phyloP scores from a whole-genome alignment of 2,329 filamentous ascomycete species.

The Lecanicillium sp. region DNA sequence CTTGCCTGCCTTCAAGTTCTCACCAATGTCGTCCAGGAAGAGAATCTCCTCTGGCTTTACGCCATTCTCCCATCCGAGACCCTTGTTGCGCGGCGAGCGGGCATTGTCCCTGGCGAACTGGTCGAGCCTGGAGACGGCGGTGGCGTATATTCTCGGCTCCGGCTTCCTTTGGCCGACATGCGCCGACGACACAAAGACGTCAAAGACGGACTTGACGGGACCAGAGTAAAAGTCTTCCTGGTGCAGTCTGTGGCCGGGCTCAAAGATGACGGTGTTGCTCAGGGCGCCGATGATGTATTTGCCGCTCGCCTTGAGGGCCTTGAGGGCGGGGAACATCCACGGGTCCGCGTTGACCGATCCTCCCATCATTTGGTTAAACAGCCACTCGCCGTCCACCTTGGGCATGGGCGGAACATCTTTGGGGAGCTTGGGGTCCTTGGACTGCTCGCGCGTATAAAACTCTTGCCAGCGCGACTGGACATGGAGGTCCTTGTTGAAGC shows the following conservation, averaged over 20 bases:
- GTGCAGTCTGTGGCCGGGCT: constrained; percentile 61
- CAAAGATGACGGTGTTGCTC: constrained; percentile 86
- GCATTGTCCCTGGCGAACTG: constrained; percentile 50
- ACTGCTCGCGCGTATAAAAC: constrained; percentile 45
- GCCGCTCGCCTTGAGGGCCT: constrained; percentile 55
- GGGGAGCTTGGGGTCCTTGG: constrained; percentile 31
- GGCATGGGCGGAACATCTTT: constrained; percentile 55
- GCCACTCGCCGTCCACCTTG: constrained; percentile 62
- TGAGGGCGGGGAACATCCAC: constrained; percentile 79
- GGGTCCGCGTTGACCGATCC: constrained; percentile 65
- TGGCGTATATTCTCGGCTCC: constrained; percentile 70
- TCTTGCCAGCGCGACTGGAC: constrained; percentile 58
- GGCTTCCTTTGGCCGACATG: constrained; percentile 87
- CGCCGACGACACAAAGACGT: constrained; percentile 81
- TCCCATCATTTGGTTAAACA: constrained; percentile 92
- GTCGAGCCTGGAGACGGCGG: constrained; percentile 61
- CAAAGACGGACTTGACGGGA: constrained; percentile 62
- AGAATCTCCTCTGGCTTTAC: constrained; percentile 62
- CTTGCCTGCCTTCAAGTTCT: constrained; percentile 78
- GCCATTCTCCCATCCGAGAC: constrained; percentile 36
- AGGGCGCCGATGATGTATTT: constrained; percentile 71
- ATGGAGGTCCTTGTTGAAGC: constrained; percentile 69
- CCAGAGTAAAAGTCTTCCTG: constrained; percentile 39
- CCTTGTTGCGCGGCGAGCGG: constrained; percentile 25
- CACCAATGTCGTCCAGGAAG: constrained; percentile 91